A percentile compares a stretch with the other conserved stretches of the same genome.
Conservation (phyloP, 257 asterid genomes). For the Nemophila menziesii region DNA sequence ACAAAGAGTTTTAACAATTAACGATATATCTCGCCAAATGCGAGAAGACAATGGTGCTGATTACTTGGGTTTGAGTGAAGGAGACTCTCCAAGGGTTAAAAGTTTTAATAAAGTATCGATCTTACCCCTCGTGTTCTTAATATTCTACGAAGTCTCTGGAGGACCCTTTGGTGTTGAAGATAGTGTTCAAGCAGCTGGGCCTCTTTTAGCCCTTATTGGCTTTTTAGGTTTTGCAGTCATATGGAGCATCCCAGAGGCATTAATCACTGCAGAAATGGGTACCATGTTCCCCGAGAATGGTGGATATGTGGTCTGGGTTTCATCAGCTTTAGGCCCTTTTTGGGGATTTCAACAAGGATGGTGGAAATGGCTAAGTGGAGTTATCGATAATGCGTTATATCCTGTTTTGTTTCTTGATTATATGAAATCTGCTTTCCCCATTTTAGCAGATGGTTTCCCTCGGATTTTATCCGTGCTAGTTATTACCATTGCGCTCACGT, state of each 20-base stretch:
- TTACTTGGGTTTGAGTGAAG: constrained; percentile 24
- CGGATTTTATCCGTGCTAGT: constrained; percentile 1
- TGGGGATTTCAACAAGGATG: constrained; percentile 48
- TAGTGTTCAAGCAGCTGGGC: constrained; percentile 50
- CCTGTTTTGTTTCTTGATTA: constrained; percentile 3
- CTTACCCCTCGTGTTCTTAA: constrained; percentile 36
- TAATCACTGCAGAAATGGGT: constrained; percentile 41
- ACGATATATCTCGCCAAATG: constrained; percentile 14
- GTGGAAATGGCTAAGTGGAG: constrained; percentile 1
- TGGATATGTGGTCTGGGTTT: constrained; percentile 52
- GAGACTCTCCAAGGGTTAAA: constrained; percentile 21
- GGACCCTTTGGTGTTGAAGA: constrained; percentile 59
- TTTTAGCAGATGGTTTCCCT: constrained; percentile 2
- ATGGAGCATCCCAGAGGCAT: constrained; percentile 51
- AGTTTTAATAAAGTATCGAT: constrained; percentile 31
- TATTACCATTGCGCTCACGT: background rate
- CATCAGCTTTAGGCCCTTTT: constrained; percentile 39
- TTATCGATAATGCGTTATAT: background rate
- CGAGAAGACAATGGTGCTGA: constrained; percentile 18
- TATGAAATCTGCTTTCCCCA: background rate
- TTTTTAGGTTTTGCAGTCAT: constrained; percentile 36
- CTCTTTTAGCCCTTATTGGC: constrained; percentile 42
- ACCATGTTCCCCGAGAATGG: constrained; percentile 55
- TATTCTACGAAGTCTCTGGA: constrained; percentile 50
- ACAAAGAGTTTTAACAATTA: background rate